phyloP scores from a whole-genome alignment of 257 asterid species.

The Jaltomata sinuosa region DNA sequence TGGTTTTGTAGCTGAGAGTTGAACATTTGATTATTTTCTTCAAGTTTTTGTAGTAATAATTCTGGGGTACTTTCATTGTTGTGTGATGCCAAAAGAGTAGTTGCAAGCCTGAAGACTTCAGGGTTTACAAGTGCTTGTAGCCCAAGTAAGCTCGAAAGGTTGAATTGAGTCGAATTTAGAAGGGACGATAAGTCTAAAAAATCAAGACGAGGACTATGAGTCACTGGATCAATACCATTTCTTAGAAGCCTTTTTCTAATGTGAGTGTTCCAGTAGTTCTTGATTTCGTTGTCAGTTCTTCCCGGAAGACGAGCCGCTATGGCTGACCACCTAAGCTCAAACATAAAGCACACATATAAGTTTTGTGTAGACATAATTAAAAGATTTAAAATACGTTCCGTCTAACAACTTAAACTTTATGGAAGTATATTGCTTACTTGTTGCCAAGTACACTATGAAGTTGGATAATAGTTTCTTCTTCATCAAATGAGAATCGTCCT shows the following conservation, averaged over 20 bases:
- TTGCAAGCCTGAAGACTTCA: slow-evolving; percentile 36
- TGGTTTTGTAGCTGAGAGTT: slow-evolving; percentile 6
- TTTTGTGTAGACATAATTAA: background rate
- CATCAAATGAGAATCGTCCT: slow-evolving; percentile 81
- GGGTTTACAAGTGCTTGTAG: slow-evolving; percentile 72
- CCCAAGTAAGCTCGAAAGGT: slow-evolving; percentile 45
- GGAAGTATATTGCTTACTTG: slow-evolving; percentile 37
- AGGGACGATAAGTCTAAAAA: slow-evolving; percentile 51
- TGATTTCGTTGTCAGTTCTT: slow-evolving; percentile 79
- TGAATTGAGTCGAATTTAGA: slow-evolving; percentile 43
- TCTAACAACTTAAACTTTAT: background rate
- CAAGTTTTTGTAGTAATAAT: slow-evolving; percentile 26
- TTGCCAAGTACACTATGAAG: slow-evolving; percentile 80
- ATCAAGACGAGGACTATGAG: slow-evolving; percentile 76
- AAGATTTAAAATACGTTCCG: background rate
- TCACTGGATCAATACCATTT: slow-evolving; percentile 79
- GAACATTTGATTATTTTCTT: slow-evolving; percentile 34
- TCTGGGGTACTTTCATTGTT: slow-evolving; percentile 31
- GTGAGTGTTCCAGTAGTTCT: slow-evolving; percentile 86
- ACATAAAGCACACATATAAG: background rate
- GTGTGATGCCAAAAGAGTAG: slow-evolving; percentile 30
- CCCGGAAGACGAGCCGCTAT: slow-evolving; percentile 80
- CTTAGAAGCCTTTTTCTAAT: slow-evolving; percentile 62
- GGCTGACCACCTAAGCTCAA: slow-evolving; percentile 60
- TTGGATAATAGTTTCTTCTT: slow-evolving; percentile 73